Conservation (phyloP, 352 stramenopile genomes). For the Phytophthora pisi region DNA sequence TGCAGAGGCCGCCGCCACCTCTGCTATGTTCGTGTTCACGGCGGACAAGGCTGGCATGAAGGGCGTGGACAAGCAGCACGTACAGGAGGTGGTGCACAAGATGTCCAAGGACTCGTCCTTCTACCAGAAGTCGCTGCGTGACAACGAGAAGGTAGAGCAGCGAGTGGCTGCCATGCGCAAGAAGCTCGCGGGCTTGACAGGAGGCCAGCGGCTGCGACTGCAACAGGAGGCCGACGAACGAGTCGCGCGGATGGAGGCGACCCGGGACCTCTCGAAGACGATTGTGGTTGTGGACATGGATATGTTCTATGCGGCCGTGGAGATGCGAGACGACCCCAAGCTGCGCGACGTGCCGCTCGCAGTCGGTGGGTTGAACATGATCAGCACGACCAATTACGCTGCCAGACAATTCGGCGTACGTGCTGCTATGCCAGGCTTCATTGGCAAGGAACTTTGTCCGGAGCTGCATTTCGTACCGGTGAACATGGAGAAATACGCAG, state of each 20-base stretch:
- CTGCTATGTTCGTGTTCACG: conserved; percentile 85
- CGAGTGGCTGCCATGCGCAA: conserved; percentile 77
- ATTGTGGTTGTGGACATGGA: conserved; percentile 97
- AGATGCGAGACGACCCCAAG: conserved; percentile 92
- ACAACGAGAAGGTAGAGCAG: conserved; percentile 89
- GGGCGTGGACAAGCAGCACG: conserved; percentile 85
- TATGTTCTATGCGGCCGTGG: conserved; percentile 97
- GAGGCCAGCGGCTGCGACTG: conserved; percentile 34
- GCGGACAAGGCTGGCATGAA: conserved; percentile 90
- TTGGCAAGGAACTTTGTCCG: conserved; percentile 94
- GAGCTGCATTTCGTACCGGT: conserved; percentile 92
- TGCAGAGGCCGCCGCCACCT: conserved; percentile 16
- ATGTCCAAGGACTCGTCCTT: conserved; percentile 94
- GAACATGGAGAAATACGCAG: conserved; percentile 93
- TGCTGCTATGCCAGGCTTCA: conserved; percentile 96
- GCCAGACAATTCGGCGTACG: conserved; percentile 95
- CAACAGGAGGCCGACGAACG: conserved; percentile 48
- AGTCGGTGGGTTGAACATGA: conserved; percentile 94
- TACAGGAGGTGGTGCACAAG: conserved; percentile 94
- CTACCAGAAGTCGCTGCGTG: conserved; percentile 91
- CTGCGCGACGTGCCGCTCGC: conserved; percentile 91
- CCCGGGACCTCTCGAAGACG: conserved; percentile 64
- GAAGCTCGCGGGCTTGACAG: conserved; percentile 66
- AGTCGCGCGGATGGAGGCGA: conserved; percentile 60
- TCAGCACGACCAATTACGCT: conserved; percentile 96